Percentiles rank a stretch among this genome's conserved stretches.
Evolutionary conservation across 1,284 basidiomycete species (phyloP).

Genomic region (Sparassis latifolia): DNA sequence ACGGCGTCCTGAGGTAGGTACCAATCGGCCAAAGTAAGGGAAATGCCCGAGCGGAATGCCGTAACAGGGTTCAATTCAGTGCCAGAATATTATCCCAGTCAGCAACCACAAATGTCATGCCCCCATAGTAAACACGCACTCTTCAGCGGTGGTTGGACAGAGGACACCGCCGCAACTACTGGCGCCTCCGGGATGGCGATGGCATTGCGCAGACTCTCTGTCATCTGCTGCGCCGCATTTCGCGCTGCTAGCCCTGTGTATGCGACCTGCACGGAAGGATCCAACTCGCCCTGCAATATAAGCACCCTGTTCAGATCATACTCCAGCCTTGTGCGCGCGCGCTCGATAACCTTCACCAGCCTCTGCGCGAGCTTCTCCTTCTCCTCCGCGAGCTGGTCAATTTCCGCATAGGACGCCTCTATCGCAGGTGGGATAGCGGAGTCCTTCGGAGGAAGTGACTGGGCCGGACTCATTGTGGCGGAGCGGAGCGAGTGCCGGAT

Average conservation of each 20-base stretch:
- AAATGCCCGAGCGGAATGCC: background rate
- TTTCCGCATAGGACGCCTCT: constrained; percentile 42
- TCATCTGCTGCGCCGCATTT: constrained; percentile 40
- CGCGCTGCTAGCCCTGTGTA: constrained; percentile 24
- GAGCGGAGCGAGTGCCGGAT: constrained; percentile 42
- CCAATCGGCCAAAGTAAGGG: background rate
- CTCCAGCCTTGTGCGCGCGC: constrained; percentile 49
- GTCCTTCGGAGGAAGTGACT: constrained; percentile 29
- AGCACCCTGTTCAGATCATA: constrained; percentile 49
- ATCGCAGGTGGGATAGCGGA: constrained; percentile 42
- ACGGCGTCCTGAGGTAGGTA: constrained; percentile 17
- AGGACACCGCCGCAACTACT: constrained; percentile 11
- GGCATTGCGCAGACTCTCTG: constrained; percentile 41
- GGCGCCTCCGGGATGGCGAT: constrained; percentile 24
- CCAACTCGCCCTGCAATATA: constrained; percentile 46
- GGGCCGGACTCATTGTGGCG: constrained; percentile 20
- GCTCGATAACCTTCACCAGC: constrained; percentile 43
- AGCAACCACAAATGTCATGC: too few species aligned
- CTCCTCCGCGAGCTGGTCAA: constrained; percentile 46
- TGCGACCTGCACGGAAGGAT: constrained; percentile 25
- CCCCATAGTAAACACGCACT: constrained; percentile 16
- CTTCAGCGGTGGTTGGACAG: constrained; percentile 21
- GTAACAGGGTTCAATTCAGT: background rate
- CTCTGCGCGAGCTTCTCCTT: constrained; percentile 49
- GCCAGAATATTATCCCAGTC: too few species aligned